A percentile compares a stretch with the other conserved stretches of the same genome.
Evolutionary conservation across 768 basidiomycete species (phyloP).

Genomic region (Auriculariales sp.): DNA sequence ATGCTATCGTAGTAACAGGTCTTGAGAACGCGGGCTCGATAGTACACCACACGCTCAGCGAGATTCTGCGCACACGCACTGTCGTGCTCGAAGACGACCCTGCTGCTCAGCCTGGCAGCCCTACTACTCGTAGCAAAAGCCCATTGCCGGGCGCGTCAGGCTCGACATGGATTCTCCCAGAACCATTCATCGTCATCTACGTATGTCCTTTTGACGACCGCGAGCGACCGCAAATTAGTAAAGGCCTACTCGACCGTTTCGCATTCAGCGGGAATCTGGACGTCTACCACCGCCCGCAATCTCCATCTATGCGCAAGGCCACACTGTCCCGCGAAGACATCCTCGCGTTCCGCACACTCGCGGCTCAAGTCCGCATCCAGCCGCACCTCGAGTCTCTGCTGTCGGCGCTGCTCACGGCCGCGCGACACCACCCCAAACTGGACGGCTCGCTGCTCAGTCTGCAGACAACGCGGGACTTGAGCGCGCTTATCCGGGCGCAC

Average conservation of each 20-base stretch:
- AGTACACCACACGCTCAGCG: conserved; percentile 43
- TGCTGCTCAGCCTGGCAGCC: conserved; percentile 5
- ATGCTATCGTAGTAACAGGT: conserved; percentile 52
- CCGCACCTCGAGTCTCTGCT: conserved; percentile 46
- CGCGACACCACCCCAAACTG: conserved; percentile 53
- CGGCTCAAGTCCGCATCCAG: conserved; percentile 28
- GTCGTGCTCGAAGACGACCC: conserved; percentile 28
- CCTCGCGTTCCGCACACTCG: not conserved
- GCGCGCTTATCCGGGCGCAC: conserved; percentile 50
- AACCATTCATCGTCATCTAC: conserved; percentile 57
- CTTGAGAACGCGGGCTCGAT: conserved; percentile 44
- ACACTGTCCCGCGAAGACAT: conserved; percentile 3
- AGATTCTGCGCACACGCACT: conserved; percentile 35
- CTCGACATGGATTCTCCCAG: conserved; percentile 40
- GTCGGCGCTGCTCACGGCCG: conserved; percentile 58
- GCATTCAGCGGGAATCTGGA: conserved; percentile 46
- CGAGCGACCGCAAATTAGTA: conserved; percentile 53
- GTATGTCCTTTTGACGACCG: conserved; percentile 47
- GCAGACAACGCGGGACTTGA: conserved; percentile 45
- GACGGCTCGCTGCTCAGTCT: conserved; percentile 56
- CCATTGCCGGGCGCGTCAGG: no score
- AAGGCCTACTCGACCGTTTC: conserved; percentile 58
- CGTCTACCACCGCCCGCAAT: not conserved
- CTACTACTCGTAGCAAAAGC: not conserved
- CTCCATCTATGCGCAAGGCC: not conserved